A percentile compares a stretch with the other conserved stretches of the same genome.
Conservation (phyloP, 1,139 yeast species). For the Hyphopichia pseudoburtonii region DNA sequence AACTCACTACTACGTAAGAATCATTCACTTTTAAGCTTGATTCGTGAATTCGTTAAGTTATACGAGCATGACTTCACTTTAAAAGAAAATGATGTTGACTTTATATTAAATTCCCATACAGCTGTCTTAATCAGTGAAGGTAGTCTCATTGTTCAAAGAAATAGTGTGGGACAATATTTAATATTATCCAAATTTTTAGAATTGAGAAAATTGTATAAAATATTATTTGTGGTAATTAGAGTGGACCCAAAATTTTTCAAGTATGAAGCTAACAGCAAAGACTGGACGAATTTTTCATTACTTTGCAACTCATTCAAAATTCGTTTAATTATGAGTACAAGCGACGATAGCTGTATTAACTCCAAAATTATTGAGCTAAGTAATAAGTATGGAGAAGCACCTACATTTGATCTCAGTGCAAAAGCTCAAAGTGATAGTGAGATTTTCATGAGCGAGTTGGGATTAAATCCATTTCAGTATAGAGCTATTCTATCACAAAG, state of each 20-base stretch:
- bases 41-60: not conserved
- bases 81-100: not conserved
- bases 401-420: too few species aligned
- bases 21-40: not conserved
- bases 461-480: not conserved
- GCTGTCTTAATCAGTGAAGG: not conserved
- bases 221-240: not conserved
- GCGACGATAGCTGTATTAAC: not conserved
- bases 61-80: not conserved
- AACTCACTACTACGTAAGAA: not conserved
- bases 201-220: not conserved
- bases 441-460: not conserved
- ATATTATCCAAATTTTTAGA: not conserved
- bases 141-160: not conserved
- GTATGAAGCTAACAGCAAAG: not conserved
- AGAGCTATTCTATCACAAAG: not conserved
- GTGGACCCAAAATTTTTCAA: not conserved
- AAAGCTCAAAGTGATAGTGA: too few species aligned
- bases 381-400: not conserved
- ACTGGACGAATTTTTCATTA: not conserved
- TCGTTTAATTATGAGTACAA: not conserved
- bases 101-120: not conserved
- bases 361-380: not conserved
- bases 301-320: not conserved
- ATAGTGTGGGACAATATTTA: not conserved